Base-by-base conservation (phyloP, 495 filamentous ascomycete species). In the Parathielavia appendiculata region DNA sequence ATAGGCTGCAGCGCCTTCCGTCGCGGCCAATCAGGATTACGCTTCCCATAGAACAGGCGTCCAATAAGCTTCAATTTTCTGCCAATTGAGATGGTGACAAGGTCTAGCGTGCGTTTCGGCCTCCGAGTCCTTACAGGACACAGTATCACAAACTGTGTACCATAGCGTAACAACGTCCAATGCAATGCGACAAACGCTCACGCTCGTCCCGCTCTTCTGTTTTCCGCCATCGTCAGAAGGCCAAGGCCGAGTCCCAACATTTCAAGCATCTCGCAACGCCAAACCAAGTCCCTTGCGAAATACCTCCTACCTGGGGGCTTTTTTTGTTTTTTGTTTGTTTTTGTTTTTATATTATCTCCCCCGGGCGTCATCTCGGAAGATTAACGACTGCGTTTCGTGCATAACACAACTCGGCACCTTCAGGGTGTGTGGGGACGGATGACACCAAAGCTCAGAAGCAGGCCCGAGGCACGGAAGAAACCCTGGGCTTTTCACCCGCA, bases 381-480 rank as follows among this genome's bases (percentile, higher is more conserved):
- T 60, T 60, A 43, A 14, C 44, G 43, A 43, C 36, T 53, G 39
- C 38, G 51, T 43, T 53, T 19, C 43, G 46, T 34, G 17, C 41
- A 22, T 20, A 17, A 46, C 51, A 12, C 22, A 53, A 13, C 17
- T 34, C 39, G 32, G 49, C 38, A 22, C 35, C 19, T 16, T 53
- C 38, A 16, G 41, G 13, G 17, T 60, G 20, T 60, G 57, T 60
- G 57, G 57, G 57, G 57, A 50, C 35, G 17, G 34, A 51, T 46
- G 39, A 36, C 49, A 52, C 49, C 35, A 20, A 22, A 11, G 17
- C 9, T 19, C 43, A 39, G 26, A 45, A 54, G 57, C 57, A 35
- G 16, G 45, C 34, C n/a, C 43, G 57, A 43, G 51, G 57, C 51
- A 50, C 57, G 49, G 51, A 22, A 34, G 47, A 39, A 32, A 11